phyloP scores from a whole-genome alignment of 495 filamentous ascomycete species.

The Penicillium macrosclerotiorum region DNA sequence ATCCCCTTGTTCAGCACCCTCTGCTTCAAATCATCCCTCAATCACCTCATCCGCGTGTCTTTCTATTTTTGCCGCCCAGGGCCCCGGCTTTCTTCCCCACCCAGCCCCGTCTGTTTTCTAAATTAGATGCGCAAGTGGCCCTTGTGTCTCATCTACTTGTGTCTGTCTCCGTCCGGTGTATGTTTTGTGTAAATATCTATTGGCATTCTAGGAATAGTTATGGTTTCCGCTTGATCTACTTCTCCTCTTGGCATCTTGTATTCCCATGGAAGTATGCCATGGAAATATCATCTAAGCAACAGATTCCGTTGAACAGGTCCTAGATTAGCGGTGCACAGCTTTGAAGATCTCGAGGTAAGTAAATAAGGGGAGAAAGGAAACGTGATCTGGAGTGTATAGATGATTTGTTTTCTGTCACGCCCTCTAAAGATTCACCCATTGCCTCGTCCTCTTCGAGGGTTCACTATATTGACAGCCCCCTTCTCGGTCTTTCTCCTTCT shows the following conservation, averaged over 20 bases:
- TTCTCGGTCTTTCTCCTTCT: too few species aligned
- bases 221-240: slow-evolving; percentile 23
- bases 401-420: too few species aligned
- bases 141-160: slow-evolving; percentile 21
- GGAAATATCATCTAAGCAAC: too few species aligned
- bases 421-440: too few species aligned
- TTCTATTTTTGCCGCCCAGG: slow-evolving; percentile 11
- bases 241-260: too few species aligned
- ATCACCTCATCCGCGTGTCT: slow-evolving; percentile 10
- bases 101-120: slow-evolving; percentile 14
- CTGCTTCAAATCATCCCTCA: slow-evolving; percentile 6
- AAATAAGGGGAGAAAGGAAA: too few species aligned
- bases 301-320: too few species aligned
- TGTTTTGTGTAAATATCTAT: slow-evolving; percentile 46
- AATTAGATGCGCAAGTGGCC: slow-evolving; percentile 19
- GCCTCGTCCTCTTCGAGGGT: background rate
- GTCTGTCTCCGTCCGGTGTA: slow-evolving; percentile 23
- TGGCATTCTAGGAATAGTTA: slow-evolving; percentile 44
- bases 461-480: slow-evolving; percentile 1
- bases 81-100: slow-evolving; percentile 21
- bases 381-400: too few species aligned
- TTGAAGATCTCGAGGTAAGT: too few species aligned
- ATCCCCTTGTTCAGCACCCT: slow-evolving; percentile 5
- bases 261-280: too few species aligned
- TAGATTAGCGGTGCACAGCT: too few species aligned